These are phyloP conservation scores for Aspergillus persii DNA, from an alignment of 2,329 filamentous ascomycete species.

Conservation along the genomic window DNA sequence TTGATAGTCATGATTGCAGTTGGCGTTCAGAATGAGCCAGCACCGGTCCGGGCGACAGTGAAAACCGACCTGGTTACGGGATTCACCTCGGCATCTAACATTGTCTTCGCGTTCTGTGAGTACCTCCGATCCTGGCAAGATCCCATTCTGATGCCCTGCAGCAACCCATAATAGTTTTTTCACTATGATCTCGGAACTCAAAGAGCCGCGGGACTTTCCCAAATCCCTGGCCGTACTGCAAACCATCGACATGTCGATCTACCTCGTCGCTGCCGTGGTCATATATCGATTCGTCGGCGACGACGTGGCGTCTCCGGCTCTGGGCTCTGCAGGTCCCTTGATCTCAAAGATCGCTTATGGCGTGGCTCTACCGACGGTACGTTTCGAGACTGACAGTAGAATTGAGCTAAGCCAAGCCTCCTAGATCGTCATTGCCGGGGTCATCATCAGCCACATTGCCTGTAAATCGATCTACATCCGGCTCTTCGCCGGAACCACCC, in stretches of 20 bases:
- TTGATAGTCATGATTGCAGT: slow-evolving; percentile 64
- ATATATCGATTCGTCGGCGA: slow-evolving; percentile 64
- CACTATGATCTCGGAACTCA: slow-evolving; percentile 61
- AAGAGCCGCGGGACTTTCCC: slow-evolving; percentile 55
- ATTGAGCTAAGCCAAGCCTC: not conserved
- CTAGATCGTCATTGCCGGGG: slow-evolving; percentile 62
- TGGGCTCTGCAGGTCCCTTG: slow-evolving; percentile 55
- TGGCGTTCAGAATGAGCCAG: slow-evolving; percentile 46
- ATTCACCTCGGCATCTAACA: slow-evolving; percentile 61
- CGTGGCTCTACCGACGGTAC: slow-evolving; percentile 54
- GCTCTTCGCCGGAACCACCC: slow-evolving; percentile 57
- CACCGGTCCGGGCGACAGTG: slow-evolving; percentile 29
- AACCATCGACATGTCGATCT: slow-evolving; percentile 55
- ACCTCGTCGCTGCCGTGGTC: slow-evolving; percentile 62
- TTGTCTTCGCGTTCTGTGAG: slow-evolving; percentile 63
- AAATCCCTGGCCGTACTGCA: slow-evolving; percentile 63
- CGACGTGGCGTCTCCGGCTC: slow-evolving; percentile 59
- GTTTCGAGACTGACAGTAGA: not conserved
- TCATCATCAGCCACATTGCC: slow-evolving; percentile 65
- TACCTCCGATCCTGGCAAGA: slow-evolving; percentile 26
- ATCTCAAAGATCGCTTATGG: slow-evolving; percentile 64
- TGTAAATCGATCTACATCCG: slow-evolving; percentile 63
- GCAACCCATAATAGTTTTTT: slow-evolving; percentile 40
- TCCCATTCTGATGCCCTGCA: not conserved
- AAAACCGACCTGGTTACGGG: slow-evolving; percentile 48